Percentiles rank a stretch among this genome's conserved stretches.
Conservation (phyloP, 805 yeast species). For the Saitoella complicata region DNA sequence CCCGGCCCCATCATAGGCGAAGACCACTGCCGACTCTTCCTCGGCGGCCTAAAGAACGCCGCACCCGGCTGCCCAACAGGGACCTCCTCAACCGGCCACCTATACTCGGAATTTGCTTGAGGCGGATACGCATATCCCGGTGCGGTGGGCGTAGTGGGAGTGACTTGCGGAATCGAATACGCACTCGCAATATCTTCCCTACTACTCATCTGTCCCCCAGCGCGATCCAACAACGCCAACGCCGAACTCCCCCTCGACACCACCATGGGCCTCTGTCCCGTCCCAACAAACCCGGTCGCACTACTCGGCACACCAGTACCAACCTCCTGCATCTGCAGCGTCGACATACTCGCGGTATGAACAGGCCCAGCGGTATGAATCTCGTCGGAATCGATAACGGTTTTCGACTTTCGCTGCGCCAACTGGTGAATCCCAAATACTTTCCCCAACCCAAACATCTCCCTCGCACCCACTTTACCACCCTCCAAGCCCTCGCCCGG, state of each 20-base stretch:
- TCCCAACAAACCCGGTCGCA: neutral
- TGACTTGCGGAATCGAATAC: too few species aligned
- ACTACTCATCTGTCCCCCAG: too few species aligned
- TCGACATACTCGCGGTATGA: neutral
- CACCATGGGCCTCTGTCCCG: neutral
- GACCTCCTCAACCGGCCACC: too few species aligned
- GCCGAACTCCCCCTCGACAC: neutral
- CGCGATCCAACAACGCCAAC: neutral
- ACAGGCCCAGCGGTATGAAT: neutral
- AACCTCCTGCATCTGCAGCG: neutral
- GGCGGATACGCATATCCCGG: too few species aligned
- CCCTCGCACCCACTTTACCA: too few species aligned
- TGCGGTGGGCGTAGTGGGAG: too few species aligned
- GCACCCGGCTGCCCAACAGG: too few species aligned
- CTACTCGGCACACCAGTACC: neutral
- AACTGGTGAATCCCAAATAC: constrained; percentile 14
- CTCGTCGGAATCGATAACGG: neutral
- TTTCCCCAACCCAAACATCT: constrained; percentile 5
- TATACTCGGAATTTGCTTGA: too few species aligned
- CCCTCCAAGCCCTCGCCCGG: constrained; percentile 4
- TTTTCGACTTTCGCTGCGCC: constrained; percentile 9
- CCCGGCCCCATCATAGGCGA: too few species aligned
- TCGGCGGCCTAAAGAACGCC: too few species aligned
- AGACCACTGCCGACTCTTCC: too few species aligned
- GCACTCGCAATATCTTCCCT: too few species aligned